These are phyloP conservation scores for Lobosporangium transversale DNA, from an alignment of 192 early-diverging fungal species.

Conservation along the genomic window DNA sequence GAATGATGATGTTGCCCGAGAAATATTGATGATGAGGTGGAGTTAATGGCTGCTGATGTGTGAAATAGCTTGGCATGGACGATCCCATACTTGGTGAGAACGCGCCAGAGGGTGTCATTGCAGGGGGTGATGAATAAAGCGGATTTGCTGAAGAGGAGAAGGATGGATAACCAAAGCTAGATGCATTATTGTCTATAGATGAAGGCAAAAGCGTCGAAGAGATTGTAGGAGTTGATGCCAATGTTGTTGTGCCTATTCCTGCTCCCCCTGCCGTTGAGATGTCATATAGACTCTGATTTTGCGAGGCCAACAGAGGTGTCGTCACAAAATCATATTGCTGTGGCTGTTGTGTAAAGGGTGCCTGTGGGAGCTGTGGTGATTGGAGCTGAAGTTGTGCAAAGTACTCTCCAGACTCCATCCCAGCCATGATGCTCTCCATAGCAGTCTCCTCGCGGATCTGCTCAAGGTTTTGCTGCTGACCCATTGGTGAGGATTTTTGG, in stretches of 20 bases:
- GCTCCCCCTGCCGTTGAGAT: slow-evolving; percentile 11
- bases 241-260: not conserved
- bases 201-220: slow-evolving; percentile 11
- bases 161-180: slow-evolving; percentile 16
- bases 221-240: slow-evolving; percentile 17
- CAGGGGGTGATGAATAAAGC: slow-evolving; percentile 41
- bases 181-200: slow-evolving; percentile 18
- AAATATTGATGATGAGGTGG: slow-evolving; percentile 23
- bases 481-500: slow-evolving; percentile 34
- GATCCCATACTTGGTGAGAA: slow-evolving; percentile 29
- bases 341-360: slow-evolving; percentile 6
- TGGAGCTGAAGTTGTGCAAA: slow-evolving; percentile 45
- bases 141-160: slow-evolving; percentile 39
- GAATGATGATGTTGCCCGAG: slow-evolving; percentile 22
- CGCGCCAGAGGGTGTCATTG: slow-evolving; percentile 14
- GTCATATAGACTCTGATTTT: slow-evolving; percentile 33
- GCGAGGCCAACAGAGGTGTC: slow-evolving; percentile 39
- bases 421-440: slow-evolving; percentile 45
- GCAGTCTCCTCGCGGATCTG: slow-evolving; percentile 44
- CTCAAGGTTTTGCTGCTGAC: slow-evolving; percentile 41
- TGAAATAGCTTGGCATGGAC: slow-evolving; percentile 34
- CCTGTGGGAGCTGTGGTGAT: slow-evolving; percentile 33
- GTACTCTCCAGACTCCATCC: slow-evolving; percentile 47
- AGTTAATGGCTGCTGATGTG: slow-evolving; percentile 11
- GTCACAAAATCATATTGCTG: slow-evolving; percentile 34